These are phyloP conservation scores for Boletellus ananiceps DNA, from an alignment of 768 basidiomycete genomes.

Conservation along the genomic window DNA sequence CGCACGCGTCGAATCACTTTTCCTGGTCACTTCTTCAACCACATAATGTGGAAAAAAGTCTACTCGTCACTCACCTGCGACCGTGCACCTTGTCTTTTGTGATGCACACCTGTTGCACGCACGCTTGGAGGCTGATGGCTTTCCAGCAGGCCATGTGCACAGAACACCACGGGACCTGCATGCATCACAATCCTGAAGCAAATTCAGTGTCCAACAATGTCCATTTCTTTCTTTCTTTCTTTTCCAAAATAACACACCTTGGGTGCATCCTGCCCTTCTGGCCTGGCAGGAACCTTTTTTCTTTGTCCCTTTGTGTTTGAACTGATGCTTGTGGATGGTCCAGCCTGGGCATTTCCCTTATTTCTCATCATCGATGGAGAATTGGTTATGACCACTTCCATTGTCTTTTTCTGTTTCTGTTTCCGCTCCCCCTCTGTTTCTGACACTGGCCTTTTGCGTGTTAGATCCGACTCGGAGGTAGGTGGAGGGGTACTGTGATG, in stretches of 20 bases:
- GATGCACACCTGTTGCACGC: neutral
- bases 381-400: neutral
- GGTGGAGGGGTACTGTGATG: too few relatives aligned
- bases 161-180: neutral
- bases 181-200: neutral
- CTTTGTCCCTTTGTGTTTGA: neutral
- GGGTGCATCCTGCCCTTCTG: neutral
- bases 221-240: neutral
- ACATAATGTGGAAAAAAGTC: too few relatives aligned
- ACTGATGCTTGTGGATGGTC: neutral
- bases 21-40: too few relatives aligned
- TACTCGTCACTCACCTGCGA: too few relatives aligned
- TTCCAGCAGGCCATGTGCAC: neutral
- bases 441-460: neutral
- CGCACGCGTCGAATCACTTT: too few relatives aligned
- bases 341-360: neutral
- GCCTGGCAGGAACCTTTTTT: too few relatives aligned
- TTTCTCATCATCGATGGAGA: too few relatives aligned
- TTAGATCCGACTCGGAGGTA: neutral
- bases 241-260: neutral
- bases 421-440: neutral
- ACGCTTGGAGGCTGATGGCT: neutral
- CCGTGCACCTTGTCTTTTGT: neutral
- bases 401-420: neutral
- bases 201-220: neutral